A percentile compares a stretch with the other conserved stretches of the same genome.
Evolutionary conservation across 2,329 filamentous ascomycete species (phyloP).

Genomic region (Beauveria caledonica): DNA sequence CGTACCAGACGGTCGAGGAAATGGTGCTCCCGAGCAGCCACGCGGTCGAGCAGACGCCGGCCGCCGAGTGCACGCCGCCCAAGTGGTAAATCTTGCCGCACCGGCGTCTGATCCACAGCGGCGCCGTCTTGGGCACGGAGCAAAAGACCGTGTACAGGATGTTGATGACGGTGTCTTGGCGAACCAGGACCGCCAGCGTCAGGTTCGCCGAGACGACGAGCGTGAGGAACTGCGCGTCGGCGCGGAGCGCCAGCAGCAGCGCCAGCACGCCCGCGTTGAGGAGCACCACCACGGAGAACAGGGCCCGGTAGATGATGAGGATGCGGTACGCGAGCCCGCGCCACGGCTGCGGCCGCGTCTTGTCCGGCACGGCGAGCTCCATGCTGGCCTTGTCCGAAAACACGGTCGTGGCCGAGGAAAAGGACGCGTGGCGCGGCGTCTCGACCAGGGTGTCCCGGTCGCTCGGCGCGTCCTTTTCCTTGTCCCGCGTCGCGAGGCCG

Average conservation of each 20-base stretch:
- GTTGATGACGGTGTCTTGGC: conserved; percentile 47
- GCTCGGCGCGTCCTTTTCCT: conserved; percentile 6
- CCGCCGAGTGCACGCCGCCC: conserved; percentile 43
- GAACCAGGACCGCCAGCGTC: conserved; percentile 39
- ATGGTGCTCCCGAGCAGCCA: conserved; percentile 40
- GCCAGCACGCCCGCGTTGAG: conserved; percentile 41
- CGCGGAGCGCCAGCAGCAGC: conserved; percentile 29
- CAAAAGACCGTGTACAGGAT: conserved; percentile 37
- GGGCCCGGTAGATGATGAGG: conserved; percentile 46
- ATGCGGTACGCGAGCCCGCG: conserved; percentile 35
- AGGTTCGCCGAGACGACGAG: conserved; percentile 41
- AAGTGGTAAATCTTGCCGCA: conserved; percentile 45
- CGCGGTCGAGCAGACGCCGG: conserved; percentile 39
- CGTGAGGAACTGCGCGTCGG: conserved; percentile 29
- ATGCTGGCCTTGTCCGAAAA: conserved; percentile 19
- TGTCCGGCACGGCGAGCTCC: conserved; percentile 29
- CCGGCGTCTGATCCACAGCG: conserved; percentile 38
- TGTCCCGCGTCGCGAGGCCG: background rate
- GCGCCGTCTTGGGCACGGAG: conserved; percentile 36
- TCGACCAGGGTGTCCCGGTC: conserved; percentile 20
- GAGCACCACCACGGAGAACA: conserved; percentile 46
- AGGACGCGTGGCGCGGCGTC: conserved; percentile 16
- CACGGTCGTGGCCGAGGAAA: conserved; percentile 21
- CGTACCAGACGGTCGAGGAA: conserved; percentile 28
- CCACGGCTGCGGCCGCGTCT: conserved; percentile 30